Evolutionary conservation across 768 basidiomycete species (phyloP), one percentile per base, ranked within the genome.

Genomic region (Calocera viscosa): DNA sequence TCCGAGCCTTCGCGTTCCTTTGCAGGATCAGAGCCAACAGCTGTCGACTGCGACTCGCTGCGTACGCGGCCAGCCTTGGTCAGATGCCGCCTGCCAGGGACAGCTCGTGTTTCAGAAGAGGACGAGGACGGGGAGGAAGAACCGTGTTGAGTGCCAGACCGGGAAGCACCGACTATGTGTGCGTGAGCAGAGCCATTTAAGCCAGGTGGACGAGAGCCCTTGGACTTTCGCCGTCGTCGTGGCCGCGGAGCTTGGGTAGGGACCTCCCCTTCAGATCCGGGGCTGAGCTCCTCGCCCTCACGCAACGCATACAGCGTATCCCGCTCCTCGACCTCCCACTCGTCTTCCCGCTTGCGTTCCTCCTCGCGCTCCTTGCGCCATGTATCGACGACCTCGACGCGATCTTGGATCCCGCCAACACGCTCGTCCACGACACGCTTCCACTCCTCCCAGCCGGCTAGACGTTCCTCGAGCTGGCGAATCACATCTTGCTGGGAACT

Each of bases 1-100:
- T 60, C 53, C 19, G 53, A 60, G 26, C 53, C 53, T 16, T 60
- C 53, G 2, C 53, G 53, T 60, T 60, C 53, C 30, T 60, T 60
- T 26, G 14, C 53, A 5, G 53, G 53, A 26, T 60, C 30, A 24
- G 43, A 47, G 19, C 43, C 43, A 24, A 19, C 24, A 19, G 43
- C 43, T 3, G 43, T 47, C 5, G 43, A 47, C 19, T 17, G 19
- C 8, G 43, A 32, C 53, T 60, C 53, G 53, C 53, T 32, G 14
- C 53, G 24, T 22, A 60, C 53, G 10, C 53, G 53, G 53, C 53
- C 53, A 26, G 53, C 26, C 26, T 32, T 26, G 2, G 53, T 26
- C 16, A 60, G 2, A 10, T 28, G 53, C 10, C 53, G 24, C 30
- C 53, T 26, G 53, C 53, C 53, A 11, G 53, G 53, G 53, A 60